Conservation (phyloP, 2,329 filamentous ascomycete genomes). For the Arthrinium phaeospermum region DNA sequence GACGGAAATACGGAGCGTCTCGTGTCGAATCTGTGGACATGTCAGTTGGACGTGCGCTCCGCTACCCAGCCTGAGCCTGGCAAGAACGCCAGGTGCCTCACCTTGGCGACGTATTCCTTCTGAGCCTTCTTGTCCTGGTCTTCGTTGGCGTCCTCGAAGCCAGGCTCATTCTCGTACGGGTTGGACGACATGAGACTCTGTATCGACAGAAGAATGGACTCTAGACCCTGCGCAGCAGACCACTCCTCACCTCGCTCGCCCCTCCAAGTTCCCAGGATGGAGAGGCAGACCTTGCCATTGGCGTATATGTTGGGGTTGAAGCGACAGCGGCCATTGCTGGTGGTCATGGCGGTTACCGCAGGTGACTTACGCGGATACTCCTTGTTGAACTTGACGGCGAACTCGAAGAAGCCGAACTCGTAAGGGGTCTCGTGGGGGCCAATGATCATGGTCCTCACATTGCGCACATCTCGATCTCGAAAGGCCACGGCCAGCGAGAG, state of each 20-base stretch:
- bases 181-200: slow-evolving; percentile 95
- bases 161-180: slow-evolving; percentile 95
- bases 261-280: slow-evolving; percentile 93
- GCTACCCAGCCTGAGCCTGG: neutral
- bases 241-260: slow-evolving; percentile 91
- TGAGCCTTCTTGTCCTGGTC: slow-evolving; percentile 75
- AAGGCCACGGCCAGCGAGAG: slow-evolving; percentile 88
- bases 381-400: slow-evolving; percentile 76
- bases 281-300: slow-evolving; percentile 90
- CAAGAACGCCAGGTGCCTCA: slow-evolving; percentile 41
- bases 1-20: slow-evolving; percentile 84
- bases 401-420: slow-evolving; percentile 98
- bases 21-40: slow-evolving; percentile 77
- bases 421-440: slow-evolving; percentile 95
- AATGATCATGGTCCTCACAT: slow-evolving; percentile 85
- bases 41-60: neutral
- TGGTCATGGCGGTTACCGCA: slow-evolving; percentile 73
- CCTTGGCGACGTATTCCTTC: slow-evolving; percentile 79
- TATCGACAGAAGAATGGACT: slow-evolving; percentile 93
- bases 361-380: slow-evolving; percentile 81
- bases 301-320: slow-evolving; percentile 99
- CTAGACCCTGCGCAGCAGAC: slow-evolving; percentile 94
- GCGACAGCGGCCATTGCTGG: slow-evolving; percentile 83
- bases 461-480: slow-evolving; percentile 85
- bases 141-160: slow-evolving; percentile 79